Base-by-base conservation (phyloP, 2,329 filamentous ascomycete species). In the Aurifilum marmelostoma region DNA sequence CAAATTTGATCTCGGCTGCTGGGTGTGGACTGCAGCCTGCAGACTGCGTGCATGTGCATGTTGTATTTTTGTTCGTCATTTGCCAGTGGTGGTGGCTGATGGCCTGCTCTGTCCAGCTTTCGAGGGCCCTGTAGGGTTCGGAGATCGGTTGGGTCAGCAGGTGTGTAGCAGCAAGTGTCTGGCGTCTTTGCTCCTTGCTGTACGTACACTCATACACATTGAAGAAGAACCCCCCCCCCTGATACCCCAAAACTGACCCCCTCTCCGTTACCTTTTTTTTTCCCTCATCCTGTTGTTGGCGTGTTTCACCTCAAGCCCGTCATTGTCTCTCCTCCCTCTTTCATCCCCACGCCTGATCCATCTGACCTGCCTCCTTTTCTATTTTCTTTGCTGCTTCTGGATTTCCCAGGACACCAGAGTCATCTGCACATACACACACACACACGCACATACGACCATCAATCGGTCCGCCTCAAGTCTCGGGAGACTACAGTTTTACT, bases 251-350 rank as follows among this genome's bases (percentile, higher is more conserved):
- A 29, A 29, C 14, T 29, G 52, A 56, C 11, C 52, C 52, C 27
- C 4, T 56, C 34, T 27, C 6, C 21, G 52, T 16, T 29, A 32
- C 27, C 24, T 56, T 29, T 56, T 56, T 50, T 47, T 21, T 11
- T 54, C 4, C 9, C 27, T 27, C n/a, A 56, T 56, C 52, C 24
- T 16, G 52, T 56, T 27, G 12, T 5, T 29, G 52, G 52, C 27
- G 24, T 56, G 52, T 56, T 56, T 56, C 52, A 56, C 52, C 52
- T 56, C 52, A 27, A 14, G 52, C 27, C 27, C 52, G 52, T 56
- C 12, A 56, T 56, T 32, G 52, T 54, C 50, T 52, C 47, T 27
- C 50, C 50, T 27, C n/a, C 50, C 27, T 29, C 52, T 3, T 5
- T 29, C 52, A n/a, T 54, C 12, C 24, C 24, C 24, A 18, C 24